Evolutionary conservation across 2,329 filamentous ascomycete genomes (phyloP).

Genomic region (Calonectria hongkongensis): DNA sequence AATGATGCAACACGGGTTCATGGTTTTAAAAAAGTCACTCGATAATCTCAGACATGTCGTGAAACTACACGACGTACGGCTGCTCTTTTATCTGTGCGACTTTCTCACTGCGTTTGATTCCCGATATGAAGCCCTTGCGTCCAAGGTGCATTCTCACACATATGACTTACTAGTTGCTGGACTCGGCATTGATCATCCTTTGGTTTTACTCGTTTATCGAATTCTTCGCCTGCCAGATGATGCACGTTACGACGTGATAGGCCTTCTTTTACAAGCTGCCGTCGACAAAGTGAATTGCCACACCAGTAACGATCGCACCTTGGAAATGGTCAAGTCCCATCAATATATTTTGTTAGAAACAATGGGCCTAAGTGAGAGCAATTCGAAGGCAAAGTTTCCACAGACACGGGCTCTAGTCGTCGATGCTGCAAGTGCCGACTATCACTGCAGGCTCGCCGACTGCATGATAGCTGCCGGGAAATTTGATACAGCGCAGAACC

Average conservation of each 20-base stretch:
- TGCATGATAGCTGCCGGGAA: background rate
- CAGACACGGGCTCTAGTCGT: background rate
- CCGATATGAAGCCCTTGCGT: background rate
- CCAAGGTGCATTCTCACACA: constrained; percentile 6
- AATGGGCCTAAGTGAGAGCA: background rate
- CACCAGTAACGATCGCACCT: background rate
- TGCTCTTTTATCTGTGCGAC: constrained; percentile 18
- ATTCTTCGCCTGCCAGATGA: background rate
- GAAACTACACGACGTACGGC: background rate
- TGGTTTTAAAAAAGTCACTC: background rate
- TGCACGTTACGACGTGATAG: background rate
- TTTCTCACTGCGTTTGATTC: constrained; percentile 3
- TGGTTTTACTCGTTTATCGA: background rate
- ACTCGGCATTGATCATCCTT: background rate
- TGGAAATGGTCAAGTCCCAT: constrained; percentile 1
- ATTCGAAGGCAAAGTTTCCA: background rate
- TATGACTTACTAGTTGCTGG: background rate
- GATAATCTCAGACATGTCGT: constrained; percentile 2
- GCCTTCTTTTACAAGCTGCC: background rate
- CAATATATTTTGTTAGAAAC: constrained; percentile 1
- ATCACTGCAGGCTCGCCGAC: constrained; percentile 4
- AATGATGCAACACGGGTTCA: constrained; percentile 5
- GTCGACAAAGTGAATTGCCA: background rate
- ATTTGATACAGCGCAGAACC: background rate
- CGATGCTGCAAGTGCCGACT: background rate